Base-by-base conservation (phyloP, 2,329 filamentous ascomycete genomes). In the Phaeomoniella chlamydospora region DNA sequence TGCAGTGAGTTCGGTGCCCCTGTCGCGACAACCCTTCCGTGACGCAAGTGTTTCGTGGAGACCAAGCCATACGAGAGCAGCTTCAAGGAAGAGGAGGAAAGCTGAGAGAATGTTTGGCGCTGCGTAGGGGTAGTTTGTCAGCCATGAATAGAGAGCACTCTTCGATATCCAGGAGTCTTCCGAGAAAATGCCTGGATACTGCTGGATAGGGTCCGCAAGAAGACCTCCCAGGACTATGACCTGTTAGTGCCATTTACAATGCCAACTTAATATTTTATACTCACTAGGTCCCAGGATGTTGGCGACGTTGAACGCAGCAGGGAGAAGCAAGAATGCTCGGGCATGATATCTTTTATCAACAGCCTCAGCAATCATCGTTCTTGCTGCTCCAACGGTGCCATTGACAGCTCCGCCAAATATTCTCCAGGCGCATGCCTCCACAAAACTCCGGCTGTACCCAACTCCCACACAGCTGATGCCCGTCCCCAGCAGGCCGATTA, bases 401-500 rank as follows among this genome's bases (percentile, higher is more conserved):
- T 83, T 84, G 26, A 81, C 61, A 3, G 71, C 62, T 3, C 81
- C 81, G 1, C 78, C 79, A 39, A 81, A 57, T 6, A 65, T 67
- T 12, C 81, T 62, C 67, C 77, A 86, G 37, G 74, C 66, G 9
- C 80, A 69, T 2, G 78, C 78, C 43, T 62, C 55, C 34, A 59
- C 62, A 46, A 85, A 83, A 15, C 64, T 77, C 13, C 64, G 64
- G 10, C 74, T 72, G 48, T 83, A 79, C 0, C 77, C 80, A 46
- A 83, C 80, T 0, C 77, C 78, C 13, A 81, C 49, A 41, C 72
- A 76, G 4, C 75, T 75, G 6, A 78, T 48, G 34, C 67, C 67
- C 0, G 77, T 85, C 0, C 84, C 84, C 0, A 74, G 42, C 15
- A 93, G 57, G 0, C 85, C 83, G 34, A 90, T 73, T 39, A 90